Evolutionary conservation across 352 stramenopile species (phyloP).

Genomic region (Albugo laibachii): DNA sequence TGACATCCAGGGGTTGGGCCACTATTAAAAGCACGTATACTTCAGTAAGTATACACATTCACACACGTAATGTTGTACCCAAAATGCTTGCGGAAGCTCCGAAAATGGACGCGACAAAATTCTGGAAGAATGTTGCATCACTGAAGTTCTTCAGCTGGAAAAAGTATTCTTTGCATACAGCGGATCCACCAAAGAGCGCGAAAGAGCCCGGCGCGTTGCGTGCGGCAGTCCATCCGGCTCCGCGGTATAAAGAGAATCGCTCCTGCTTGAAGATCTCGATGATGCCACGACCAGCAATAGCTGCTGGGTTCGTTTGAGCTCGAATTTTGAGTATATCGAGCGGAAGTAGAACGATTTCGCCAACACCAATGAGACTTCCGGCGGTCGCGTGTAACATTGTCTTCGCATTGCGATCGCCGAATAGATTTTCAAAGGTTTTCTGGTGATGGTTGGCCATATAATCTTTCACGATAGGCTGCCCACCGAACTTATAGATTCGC

Average conservation of each 20-base stretch:
- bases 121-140: slow-evolving; percentile 83
- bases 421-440: slow-evolving; percentile 71
- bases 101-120: slow-evolving; percentile 74
- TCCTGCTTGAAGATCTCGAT: slow-evolving; percentile 86
- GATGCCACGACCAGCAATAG: slow-evolving; percentile 79
- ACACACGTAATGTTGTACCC: slow-evolving; percentile 15
- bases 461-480: slow-evolving; percentile 86
- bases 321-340: slow-evolving; percentile 96
- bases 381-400: slow-evolving; percentile 85
- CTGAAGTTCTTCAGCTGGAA: slow-evolving; percentile 83
- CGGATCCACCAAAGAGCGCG: slow-evolving; percentile 86
- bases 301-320: slow-evolving; percentile 86
- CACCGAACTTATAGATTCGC: slow-evolving; percentile 94
- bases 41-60: slow-evolving; percentile 1
- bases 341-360: slow-evolving; percentile 87
- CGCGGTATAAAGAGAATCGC: slow-evolving; percentile 82
- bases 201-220: slow-evolving; percentile 90
- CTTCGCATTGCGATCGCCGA: slow-evolving; percentile 85
- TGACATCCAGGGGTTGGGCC: slow-evolving; percentile 85
- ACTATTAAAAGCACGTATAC: slow-evolving; percentile 19
- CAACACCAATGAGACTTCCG: slow-evolving; percentile 86
- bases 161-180: slow-evolving; percentile 76
- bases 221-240: slow-evolving; percentile 79
- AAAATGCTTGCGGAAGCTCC: slow-evolving; percentile 69
- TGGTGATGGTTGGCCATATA: slow-evolving; percentile 81